These are phyloP conservation scores for Neurospora sp. DNA, from an alignment of 495 filamentous ascomycete species.

Conservation along the genomic window DNA sequence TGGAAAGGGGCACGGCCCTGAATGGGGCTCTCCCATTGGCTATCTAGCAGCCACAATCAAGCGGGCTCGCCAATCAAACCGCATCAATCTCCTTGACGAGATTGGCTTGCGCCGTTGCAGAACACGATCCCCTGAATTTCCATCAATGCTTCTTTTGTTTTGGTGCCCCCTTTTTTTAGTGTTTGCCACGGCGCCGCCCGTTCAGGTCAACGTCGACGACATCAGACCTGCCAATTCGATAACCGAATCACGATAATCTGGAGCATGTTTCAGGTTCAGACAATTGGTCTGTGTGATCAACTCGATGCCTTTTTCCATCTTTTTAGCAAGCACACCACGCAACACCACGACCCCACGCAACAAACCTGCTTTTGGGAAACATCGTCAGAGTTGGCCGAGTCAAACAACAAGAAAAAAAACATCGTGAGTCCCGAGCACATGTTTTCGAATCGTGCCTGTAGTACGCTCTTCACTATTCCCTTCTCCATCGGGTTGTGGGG, in stretches of 20 bases:
- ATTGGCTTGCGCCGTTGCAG: constrained; percentile 11
- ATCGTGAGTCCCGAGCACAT: neutral
- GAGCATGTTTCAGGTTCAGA: neutral
- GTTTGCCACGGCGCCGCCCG: neutral
- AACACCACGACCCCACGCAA: neutral
- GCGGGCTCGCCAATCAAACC: constrained; percentile 10
- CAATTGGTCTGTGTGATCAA: neutral
- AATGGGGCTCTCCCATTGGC: neutral
- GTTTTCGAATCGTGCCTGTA: neutral
- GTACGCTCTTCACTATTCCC: neutral
- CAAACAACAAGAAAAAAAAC: neutral
- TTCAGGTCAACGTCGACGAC: neutral
- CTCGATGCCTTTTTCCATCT: neutral
- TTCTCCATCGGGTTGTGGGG: neutral
- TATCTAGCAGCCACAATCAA: neutral
- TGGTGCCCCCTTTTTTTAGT: neutral
- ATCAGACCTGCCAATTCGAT: neutral
- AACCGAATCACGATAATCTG: neutral
- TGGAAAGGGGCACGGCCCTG: neutral
- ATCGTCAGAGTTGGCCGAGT: no score
- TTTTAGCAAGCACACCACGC: neutral
- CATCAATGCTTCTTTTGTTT: neutral
- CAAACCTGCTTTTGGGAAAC: no score
- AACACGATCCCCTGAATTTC: neutral
- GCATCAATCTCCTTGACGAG: constrained; percentile 19